Evolutionary conservation across 2,329 filamentous ascomycete species (phyloP).

Genomic region (Fusarium goolgardi): DNA sequence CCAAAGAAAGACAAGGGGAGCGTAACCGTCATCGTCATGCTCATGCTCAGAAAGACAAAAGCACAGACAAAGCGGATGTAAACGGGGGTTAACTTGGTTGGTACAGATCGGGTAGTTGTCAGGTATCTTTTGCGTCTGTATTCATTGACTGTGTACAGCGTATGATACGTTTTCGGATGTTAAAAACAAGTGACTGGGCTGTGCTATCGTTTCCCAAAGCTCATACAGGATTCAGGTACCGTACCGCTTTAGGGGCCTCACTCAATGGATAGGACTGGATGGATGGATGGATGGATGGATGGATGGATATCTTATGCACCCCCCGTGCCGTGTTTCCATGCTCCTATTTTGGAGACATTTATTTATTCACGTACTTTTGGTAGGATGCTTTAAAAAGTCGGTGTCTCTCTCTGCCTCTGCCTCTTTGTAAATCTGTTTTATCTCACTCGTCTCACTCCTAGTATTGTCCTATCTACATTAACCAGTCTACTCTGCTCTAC

Average conservation of each 20-base stretch:
- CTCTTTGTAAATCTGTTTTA: neutral
- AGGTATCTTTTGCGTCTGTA: slow-evolving; percentile 26
- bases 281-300: no score
- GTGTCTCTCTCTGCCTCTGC: slow-evolving; percentile 34
- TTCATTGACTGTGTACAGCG: slow-evolving; percentile 12
- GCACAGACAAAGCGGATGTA: slow-evolving; percentile 22
- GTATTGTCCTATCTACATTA: neutral
- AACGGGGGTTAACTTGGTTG: slow-evolving; percentile 7
- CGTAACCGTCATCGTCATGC: slow-evolving; percentile 12
- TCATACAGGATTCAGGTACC: slow-evolving; percentile 26
- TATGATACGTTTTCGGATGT: slow-evolving; percentile 20
- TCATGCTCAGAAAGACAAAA: slow-evolving; percentile 6
- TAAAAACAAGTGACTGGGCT: slow-evolving; percentile 4
- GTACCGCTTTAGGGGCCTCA: neutral
- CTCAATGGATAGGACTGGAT: neutral
- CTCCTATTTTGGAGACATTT: slow-evolving; percentile 22
- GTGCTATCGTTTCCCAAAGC: slow-evolving; percentile 6
- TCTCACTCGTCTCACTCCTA: slow-evolving; percentile 1
- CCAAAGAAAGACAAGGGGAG: slow-evolving; percentile 29
- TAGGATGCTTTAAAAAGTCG: slow-evolving; percentile 38
- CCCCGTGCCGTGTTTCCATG: slow-evolving; percentile 31
- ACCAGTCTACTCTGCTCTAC: neutral
- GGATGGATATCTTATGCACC: slow-evolving; percentile 11
- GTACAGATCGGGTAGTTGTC: slow-evolving; percentile 20
- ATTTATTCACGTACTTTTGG: slow-evolving; percentile 25